Base-by-base conservation (phyloP, 2,329 filamentous ascomycete genomes). In the Talaromyces sp. region DNA sequence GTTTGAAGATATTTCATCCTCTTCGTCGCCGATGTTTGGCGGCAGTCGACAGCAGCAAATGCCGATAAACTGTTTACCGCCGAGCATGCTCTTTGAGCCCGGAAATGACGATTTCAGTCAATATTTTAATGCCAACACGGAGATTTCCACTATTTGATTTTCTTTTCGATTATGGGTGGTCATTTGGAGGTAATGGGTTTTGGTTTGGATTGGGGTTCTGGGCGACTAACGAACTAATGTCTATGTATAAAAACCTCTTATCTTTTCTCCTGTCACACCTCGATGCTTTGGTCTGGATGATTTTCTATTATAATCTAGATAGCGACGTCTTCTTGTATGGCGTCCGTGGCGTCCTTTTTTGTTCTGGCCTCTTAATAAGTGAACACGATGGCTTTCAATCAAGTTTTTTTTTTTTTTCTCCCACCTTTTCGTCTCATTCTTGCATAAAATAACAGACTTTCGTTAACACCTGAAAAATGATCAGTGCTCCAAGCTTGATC, bases 101-200 rank as follows among this genome's bases (percentile, higher is more conserved):
- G 67, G 70, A 25, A 72, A 71, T 58, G 75, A 77, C 21, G 75
- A 77, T 58, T 75, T 77, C 62, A 76, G 73, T 56, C 74, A 76
- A 63, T 77, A 75, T 60, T 66, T 77, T 28, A 77, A 77, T 67
- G 70, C 74, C 1, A 77, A 74, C 63, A 70, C 73, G 14, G 75
- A 76, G 66, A 76, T 77, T 33, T 73, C 73, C 9, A 76, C 74
- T 59, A 73, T 73, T 42, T 75, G 66, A 67, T 54, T 48, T 48
- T 28, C 11, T 6, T 18, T 71, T 70, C 67, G 61, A 58, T 54
- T 60, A 63, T 61, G 25, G 46, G 14, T 2, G 46, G 44, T 9
- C 14, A 16, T 50, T 50, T 5, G 25, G 28, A 9, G 50, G n/a
- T 54, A 54, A 54, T 54, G 18, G 50, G n/a, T 18, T n/a, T 50